Conservation (phyloP, 352 stramenopile species). For the Phytophthora brassicae region DNA sequence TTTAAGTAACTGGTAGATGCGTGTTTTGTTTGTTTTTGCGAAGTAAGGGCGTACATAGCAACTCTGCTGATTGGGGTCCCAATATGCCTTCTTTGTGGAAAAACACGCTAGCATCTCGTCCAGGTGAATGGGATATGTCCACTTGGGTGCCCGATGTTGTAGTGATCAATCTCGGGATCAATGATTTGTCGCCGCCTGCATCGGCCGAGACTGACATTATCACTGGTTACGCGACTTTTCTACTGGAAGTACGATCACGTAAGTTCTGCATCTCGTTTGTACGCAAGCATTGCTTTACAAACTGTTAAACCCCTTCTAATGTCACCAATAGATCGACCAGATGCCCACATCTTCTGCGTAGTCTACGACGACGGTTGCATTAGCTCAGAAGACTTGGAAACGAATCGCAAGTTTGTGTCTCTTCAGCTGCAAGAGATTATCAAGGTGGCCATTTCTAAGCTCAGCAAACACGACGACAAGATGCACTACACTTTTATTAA, state of each 20-base stretch:
- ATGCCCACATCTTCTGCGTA: conserved; percentile 87
- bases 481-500: conserved; percentile 85
- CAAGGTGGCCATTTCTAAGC: conserved; percentile 79
- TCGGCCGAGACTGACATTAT: conserved; percentile 86
- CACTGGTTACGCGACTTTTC: conserved; percentile 65
- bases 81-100: conserved; percentile 86
- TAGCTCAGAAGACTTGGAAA: conserved; percentile 72
- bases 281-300: background rate
- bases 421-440: conserved; percentile 85
- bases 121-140: conserved; percentile 70
- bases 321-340: conserved; percentile 55
- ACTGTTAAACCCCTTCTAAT: background rate
- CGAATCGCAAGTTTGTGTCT: conserved; percentile 77
- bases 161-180: conserved; percentile 82
- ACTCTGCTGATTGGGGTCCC: conserved; percentile 78
- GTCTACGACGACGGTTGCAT: conserved; percentile 85
- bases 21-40: conserved; percentile 2
- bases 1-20: background rate
- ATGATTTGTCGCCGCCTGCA: conserved; percentile 81
- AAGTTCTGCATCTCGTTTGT: conserved; percentile 20
- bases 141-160: conserved; percentile 83
- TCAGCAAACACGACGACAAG: conserved; percentile 76
- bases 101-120: conserved; percentile 76
- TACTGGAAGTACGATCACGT: conserved; percentile 81
- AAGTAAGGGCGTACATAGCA: conserved; percentile 87